These are phyloP conservation scores for Neofusicoccum ribis DNA, from an alignment of 2,329 filamentous ascomycete species.

Conservation along the genomic window DNA sequence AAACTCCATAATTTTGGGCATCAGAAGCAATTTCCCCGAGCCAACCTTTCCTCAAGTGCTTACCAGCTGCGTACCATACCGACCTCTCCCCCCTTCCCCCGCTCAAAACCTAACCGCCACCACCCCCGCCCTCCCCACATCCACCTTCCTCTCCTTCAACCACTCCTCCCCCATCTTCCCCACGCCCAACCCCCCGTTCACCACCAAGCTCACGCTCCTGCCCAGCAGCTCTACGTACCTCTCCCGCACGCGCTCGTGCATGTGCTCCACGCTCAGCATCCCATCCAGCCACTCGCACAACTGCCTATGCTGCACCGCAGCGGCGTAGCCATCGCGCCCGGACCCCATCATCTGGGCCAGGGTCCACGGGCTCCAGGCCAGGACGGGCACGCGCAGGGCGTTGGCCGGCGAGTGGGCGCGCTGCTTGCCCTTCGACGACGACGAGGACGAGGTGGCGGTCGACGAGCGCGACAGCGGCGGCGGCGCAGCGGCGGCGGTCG, in stretches of 20 bases:
- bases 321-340: conserved; percentile 23
- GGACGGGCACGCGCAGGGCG: conserved; percentile 28
- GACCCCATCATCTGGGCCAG: conserved; percentile 31
- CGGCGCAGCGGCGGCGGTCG: neutral
- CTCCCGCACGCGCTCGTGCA: conserved; percentile 24
- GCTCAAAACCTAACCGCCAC: conserved; percentile 40
- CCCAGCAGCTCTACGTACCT: conserved; percentile 36
- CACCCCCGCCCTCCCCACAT: conserved; percentile 39
- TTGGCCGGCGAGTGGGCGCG: conserved; percentile 7
- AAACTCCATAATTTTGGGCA: no score
- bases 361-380: conserved; percentile 38
- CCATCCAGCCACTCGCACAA: conserved; percentile 38
- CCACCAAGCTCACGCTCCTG: conserved; percentile 36
- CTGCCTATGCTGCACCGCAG: conserved; percentile 36
- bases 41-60: no score
- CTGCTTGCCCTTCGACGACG: neutral
- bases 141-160: conserved; percentile 33
- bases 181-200: conserved; percentile 36
- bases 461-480: neutral
- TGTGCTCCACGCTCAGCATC: conserved; percentile 30
- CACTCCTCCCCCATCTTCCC: conserved; percentile 25
- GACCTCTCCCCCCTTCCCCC: no score
- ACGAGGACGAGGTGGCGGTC: neutral
- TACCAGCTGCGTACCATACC: no score
- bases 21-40: no score